A percentile compares a stretch with the other conserved stretches of the same genome.
Conservation (phyloP, 208 protist species). For the Trypanosoma melophagium region DNA sequence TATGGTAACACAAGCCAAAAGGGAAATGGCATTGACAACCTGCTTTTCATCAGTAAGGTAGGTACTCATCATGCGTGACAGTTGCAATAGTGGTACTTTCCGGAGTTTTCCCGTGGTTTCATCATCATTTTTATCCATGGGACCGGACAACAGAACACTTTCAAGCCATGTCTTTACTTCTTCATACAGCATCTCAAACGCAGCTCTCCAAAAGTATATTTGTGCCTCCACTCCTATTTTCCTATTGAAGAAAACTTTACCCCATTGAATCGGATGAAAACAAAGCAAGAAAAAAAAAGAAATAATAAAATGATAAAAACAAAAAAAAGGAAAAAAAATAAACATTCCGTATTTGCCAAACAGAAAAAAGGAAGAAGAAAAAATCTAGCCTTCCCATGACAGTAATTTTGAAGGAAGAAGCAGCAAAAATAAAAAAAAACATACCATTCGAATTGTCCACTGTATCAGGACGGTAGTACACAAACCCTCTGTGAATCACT, state of each 20-base stretch:
- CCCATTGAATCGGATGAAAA: neutral
- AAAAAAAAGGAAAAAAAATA: constrained; percentile 6
- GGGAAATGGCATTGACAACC: constrained; percentile 42
- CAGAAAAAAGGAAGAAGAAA: neutral
- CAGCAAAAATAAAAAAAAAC: constrained; percentile 12
- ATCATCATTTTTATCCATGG: constrained; percentile 19
- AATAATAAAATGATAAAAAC: constrained; percentile 1
- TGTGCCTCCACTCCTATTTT: neutral
- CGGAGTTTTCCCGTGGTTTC: constrained; percentile 34
- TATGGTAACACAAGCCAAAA: constrained; percentile 39
- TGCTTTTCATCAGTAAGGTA: constrained; percentile 43
- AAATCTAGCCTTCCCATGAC: neutral
- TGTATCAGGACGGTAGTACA: constrained; percentile 30
- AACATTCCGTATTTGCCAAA: neutral
- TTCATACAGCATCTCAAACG: constrained; percentile 5
- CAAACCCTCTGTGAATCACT: constrained; percentile 36
- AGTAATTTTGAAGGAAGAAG: neutral
- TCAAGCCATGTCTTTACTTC: constrained; percentile 20
- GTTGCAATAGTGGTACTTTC: constrained; percentile 41
- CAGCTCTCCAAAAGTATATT: neutral
- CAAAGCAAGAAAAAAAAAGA: constrained; percentile 1
- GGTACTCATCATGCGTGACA: constrained; percentile 41
- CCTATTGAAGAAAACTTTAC: neutral
- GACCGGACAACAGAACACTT: constrained; percentile 32
- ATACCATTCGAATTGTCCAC: neutral